phyloP scores from a whole-genome alignment of 768 basidiomycete genomes.

The Pleurotus tuoliensis region DNA sequence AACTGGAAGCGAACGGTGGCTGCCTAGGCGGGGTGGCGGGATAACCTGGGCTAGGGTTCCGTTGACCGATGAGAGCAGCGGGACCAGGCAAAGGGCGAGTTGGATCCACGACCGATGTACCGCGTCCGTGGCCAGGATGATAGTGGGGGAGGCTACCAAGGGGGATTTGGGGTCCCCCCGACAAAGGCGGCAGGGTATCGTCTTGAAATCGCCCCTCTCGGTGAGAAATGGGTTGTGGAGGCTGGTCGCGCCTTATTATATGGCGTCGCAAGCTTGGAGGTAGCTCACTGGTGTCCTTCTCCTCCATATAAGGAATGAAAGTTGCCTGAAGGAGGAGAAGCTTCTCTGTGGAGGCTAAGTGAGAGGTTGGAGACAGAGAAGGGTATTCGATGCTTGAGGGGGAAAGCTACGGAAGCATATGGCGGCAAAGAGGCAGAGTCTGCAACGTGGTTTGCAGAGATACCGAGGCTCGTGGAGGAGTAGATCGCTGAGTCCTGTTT shows the following conservation, averaged over 20 bases:
- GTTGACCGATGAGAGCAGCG: constrained; percentile 13
- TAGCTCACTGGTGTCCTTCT: constrained; percentile 2
- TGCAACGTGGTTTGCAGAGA: constrained; percentile 7
- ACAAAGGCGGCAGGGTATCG: neutral
- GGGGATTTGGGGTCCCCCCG: neutral
- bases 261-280: constrained; percentile 6
- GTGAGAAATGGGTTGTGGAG: neutral
- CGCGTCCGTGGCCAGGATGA: neutral
- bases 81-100: constrained; percentile 23
- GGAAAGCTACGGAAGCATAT: constrained; percentile 9
- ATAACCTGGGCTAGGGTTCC: constrained; percentile 27
- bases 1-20: constrained; percentile 13
- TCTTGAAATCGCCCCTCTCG: neutral
- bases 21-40: constrained; percentile 24
- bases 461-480: constrained; percentile 7
- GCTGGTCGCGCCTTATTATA: constrained; percentile 6
- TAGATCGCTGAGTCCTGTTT: constrained; percentile 6
- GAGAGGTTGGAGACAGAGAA: neutral
- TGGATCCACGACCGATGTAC: constrained; percentile 9
- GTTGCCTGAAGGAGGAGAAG: constrained; percentile 7
- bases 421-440: neutral
- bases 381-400: neutral
- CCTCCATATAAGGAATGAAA: constrained; percentile 3
- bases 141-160: neutral
- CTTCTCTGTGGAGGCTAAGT: neutral